Percentiles rank a stretch among this genome's conserved stretches.
Evolutionary conservation across 2,329 filamentous ascomycete species (phyloP).

Genomic region (Chaetoscypha palmicola): DNA sequence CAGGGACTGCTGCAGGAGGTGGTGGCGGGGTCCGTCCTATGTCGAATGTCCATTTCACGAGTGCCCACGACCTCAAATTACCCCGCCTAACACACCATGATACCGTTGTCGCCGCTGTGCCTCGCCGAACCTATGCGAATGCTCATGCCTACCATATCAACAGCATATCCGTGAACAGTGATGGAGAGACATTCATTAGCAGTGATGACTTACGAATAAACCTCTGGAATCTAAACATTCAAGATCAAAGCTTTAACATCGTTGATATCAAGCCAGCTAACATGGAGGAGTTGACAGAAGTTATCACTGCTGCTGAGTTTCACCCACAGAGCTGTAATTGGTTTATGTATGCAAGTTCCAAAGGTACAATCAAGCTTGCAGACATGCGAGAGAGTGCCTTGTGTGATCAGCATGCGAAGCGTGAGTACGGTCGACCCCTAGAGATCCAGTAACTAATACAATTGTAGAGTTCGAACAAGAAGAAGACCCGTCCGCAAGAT

Average conservation of each 20-base stretch:
- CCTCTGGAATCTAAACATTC: conserved; percentile 97
- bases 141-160: conserved; percentile 99
- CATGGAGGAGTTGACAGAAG: conserved; percentile 98
- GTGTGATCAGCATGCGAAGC: conserved; percentile 91
- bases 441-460: conserved; percentile 12
- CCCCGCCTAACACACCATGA: conserved; percentile 96
- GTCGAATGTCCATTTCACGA: conserved; percentile 69
- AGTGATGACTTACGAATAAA: conserved; percentile 97
- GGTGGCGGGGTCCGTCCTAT: conserved; percentile 70
- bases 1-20: conserved; percentile 59
- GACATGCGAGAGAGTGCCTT: conserved; percentile 97
- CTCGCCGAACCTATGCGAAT: conserved; percentile 93
- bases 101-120: conserved; percentile 93
- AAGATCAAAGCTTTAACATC: conserved; percentile 99
- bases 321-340: conserved; percentile 96
- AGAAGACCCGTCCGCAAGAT: conserved; percentile 91
- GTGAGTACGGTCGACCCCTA: conserved; percentile 40
- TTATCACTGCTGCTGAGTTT: conserved; percentile 97
- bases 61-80: conserved; percentile 77
- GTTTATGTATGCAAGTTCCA: conserved; percentile 99
- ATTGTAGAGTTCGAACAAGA: conserved; percentile 93
- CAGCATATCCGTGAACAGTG: conserved; percentile 99
- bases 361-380: conserved; percentile 96
- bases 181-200: conserved; percentile 98
- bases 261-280: conserved; percentile 99